A percentile compares a stretch with the other conserved stretches of the same genome.
Conservation (phyloP, 768 basidiomycete species). For the Sporobolomyces phaffii region DNA sequence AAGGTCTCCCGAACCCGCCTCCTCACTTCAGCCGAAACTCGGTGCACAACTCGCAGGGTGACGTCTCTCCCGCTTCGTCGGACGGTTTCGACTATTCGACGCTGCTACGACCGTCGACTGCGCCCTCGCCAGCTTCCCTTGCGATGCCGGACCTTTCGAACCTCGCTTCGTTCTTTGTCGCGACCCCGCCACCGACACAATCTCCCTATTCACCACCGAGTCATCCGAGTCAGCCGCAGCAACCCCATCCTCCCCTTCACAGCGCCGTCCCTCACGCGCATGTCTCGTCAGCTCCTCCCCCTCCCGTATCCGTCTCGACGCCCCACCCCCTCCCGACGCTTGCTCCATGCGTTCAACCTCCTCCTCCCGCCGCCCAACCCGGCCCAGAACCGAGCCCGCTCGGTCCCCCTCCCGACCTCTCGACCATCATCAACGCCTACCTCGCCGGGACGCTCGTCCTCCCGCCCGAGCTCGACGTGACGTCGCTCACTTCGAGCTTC, state of each 20-base stretch:
- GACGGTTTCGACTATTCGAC: constrained; percentile 11
- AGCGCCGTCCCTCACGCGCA: too few relatives aligned
- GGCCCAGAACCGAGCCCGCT: background rate
- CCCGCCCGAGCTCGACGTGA: constrained; percentile 3
- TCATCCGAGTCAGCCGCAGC: background rate
- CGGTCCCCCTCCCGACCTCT: constrained; percentile 12
- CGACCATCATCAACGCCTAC: constrained; percentile 13
- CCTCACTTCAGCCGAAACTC: background rate
- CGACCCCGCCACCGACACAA: background rate
- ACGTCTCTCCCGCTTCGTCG: background rate
- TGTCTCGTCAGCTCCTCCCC: background rate
- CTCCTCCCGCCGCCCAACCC: background rate
- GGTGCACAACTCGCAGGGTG: background rate
- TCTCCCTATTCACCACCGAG: background rate
- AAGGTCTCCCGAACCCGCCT: background rate
- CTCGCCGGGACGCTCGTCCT: background rate
- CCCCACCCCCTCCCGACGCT: background rate
- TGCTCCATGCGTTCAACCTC: background rate
- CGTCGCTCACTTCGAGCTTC: constrained; percentile 15
- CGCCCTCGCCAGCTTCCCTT: background rate
- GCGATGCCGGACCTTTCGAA: constrained; percentile 5
- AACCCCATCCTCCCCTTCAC: too few relatives aligned
- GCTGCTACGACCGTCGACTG: background rate
- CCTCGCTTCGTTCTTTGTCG: constrained; percentile 5
- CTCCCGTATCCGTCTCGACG: background rate